These are phyloP conservation scores for Pyrenopolyporus hunteri DNA, from an alignment of 495 filamentous ascomycete species.

Conservation along the genomic window DNA sequence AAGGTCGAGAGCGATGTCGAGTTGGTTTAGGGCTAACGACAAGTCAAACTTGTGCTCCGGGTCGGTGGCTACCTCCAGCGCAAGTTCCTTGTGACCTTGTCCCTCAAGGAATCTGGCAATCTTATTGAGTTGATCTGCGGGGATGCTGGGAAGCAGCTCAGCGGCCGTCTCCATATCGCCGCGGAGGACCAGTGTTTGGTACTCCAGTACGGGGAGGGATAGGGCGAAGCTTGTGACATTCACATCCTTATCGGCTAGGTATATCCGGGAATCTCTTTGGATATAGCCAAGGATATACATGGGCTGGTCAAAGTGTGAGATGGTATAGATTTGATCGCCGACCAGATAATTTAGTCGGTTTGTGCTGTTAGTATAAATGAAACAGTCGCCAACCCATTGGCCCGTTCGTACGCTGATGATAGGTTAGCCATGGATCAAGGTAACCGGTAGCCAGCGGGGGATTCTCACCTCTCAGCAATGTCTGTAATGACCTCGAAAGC, in stretches of 20 bases:
- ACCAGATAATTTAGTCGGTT: constrained; percentile 98
- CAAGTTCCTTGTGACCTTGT: constrained; percentile 93
- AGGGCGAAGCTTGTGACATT: constrained; percentile 87
- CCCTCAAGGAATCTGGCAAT: constrained; percentile 98
- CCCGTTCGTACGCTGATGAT: constrained; percentile 79
- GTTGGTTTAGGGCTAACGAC: constrained; percentile 79
- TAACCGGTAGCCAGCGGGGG: background rate
- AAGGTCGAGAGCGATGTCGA: constrained; percentile 84
- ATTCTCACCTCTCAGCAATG: constrained; percentile 78
- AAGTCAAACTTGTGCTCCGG: constrained; percentile 96
- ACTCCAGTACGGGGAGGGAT: constrained; percentile 93
- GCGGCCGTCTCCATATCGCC: constrained; percentile 93
- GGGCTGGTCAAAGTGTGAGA: constrained; percentile 93
- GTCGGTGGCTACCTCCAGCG: constrained; percentile 94
- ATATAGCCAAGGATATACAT: constrained; percentile 97
- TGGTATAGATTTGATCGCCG: constrained; percentile 97
- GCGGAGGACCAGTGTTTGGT: constrained; percentile 93
- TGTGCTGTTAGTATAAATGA: constrained; percentile 96
- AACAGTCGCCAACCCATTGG: constrained; percentile 97
- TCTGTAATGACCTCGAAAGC: constrained; percentile 96
- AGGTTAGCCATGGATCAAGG: constrained; percentile 30
- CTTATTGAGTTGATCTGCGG: constrained; percentile 91
- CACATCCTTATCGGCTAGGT: constrained; percentile 94
- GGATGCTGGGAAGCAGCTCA: constrained; percentile 81
- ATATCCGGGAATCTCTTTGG: constrained; percentile 88